Evolutionary conservation across 257 asterid genomes (phyloP).

Genomic region (Solanum ossicruentum): DNA sequence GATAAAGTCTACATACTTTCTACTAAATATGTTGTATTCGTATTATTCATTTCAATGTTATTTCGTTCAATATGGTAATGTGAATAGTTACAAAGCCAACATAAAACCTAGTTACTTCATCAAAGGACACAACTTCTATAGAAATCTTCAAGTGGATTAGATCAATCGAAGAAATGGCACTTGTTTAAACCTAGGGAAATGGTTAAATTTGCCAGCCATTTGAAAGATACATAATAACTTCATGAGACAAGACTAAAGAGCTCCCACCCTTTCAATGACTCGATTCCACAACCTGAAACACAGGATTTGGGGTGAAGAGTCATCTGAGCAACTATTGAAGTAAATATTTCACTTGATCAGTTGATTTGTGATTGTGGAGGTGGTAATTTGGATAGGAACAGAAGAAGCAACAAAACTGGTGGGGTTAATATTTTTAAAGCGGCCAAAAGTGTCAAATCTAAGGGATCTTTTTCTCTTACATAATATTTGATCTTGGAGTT

Average conservation of each 20-base stretch:
- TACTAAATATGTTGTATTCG: too few relatives aligned
- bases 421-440: not conserved
- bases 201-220: not conserved
- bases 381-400: not conserved
- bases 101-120: not conserved
- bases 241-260: too few relatives aligned
- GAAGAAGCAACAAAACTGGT: conserved; percentile 1
- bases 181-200: not conserved
- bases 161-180: not conserved
- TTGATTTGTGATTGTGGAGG: not conserved
- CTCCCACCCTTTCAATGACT: too few relatives aligned
- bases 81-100: not conserved
- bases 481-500: not conserved
- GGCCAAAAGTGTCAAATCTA: conserved; percentile 12
- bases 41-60: not conserved
- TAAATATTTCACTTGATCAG: not conserved
- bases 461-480: not conserved
- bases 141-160: not conserved
- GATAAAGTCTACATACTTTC: too few relatives aligned
- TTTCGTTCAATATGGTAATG: not conserved
- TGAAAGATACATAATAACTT: not conserved
- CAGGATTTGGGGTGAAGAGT: too few relatives aligned
- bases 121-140: not conserved
- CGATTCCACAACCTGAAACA: too few relatives aligned
- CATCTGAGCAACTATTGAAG: too few relatives aligned